phyloP scores from a whole-genome alignment of 192 early-diverging fungal genomes.

The Dissophora globulifera region DNA sequence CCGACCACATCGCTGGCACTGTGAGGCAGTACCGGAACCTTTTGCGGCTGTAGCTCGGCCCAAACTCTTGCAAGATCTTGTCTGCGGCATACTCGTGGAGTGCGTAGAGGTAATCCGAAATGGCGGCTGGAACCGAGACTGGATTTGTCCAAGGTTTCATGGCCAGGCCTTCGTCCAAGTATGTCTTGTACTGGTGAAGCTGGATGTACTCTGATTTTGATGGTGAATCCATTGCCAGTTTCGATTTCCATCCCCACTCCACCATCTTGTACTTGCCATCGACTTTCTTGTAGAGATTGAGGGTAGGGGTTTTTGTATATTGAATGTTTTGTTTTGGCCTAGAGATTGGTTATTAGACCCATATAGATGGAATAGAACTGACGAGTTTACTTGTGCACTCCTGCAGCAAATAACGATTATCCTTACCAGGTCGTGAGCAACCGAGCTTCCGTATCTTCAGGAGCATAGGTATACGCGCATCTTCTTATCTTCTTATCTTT shows the following conservation, averaged over 20 bases:
- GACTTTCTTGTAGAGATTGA: slow-evolving; percentile 50
- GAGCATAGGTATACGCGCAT: slow-evolving; percentile 24
- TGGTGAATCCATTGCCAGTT: slow-evolving; percentile 20
- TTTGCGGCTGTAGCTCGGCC: slow-evolving; percentile 44
- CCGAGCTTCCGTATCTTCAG: slow-evolving; percentile 20
- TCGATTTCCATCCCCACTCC: slow-evolving; percentile 53
- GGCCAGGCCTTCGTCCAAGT: slow-evolving; percentile 41
- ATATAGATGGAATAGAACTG: background rate
- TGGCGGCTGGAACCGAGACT: slow-evolving; percentile 34
- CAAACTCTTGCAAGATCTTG: slow-evolving; percentile 50
- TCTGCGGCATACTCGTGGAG: slow-evolving; percentile 41
- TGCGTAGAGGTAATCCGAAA: slow-evolving; percentile 51
- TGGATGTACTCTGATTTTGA: slow-evolving; percentile 29
- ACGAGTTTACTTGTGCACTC: no score
- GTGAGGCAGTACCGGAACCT: slow-evolving; percentile 45
- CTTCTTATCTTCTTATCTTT: no score
- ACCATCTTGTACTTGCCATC: slow-evolving; percentile 31
- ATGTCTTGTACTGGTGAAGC: slow-evolving; percentile 45
- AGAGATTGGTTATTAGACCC: background rate
- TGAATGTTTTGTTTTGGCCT: slow-evolving; percentile 44
- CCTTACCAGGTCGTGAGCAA: slow-evolving; percentile 10
- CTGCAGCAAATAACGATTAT: background rate
- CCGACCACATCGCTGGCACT: slow-evolving; percentile 29
- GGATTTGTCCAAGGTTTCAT: slow-evolving; percentile 19
- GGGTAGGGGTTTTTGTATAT: slow-evolving; percentile 54